Evolutionary conservation across 2,329 filamentous ascomycete genomes (phyloP), one percentile per base, ranked within the genome.

Genomic region (Neophaeococcomyces aloes): DNA sequence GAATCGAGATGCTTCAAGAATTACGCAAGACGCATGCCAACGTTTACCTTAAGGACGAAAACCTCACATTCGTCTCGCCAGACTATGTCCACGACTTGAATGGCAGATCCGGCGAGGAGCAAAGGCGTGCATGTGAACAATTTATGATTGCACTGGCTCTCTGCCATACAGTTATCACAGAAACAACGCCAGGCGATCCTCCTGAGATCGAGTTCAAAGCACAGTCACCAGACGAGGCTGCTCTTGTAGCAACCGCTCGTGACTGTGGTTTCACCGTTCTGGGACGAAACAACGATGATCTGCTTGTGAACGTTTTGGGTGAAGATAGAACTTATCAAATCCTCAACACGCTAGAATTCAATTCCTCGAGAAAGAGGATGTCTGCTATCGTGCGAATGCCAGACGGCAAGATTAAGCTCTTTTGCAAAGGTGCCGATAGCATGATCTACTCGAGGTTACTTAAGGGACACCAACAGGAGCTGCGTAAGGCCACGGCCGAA

Each of bases 391-490:
- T 98, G 39, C 78, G 84, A 46, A 94, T 96, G 87, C 89, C 91
- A 0, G 79, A 96, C 61, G 83, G 84, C 31, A 81, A 75, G 46
- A 95, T 98, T 49, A 73, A 91, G 43, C 73, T 98, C 1, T 94
- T 93, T 65, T 98, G 91, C 71, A 98, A 98, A 67, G 91, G 91
- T 51, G 91, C 91, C 27, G 91, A 98, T 61, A 95, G 86, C 57
- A 83, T 96, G 56, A 96, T 98, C 52, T 98, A 96, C 62, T 88
- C 87, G 6, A 83, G 91, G 4, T 71, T 98, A 48, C 85, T 80
- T 64, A 78, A 76, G 50, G 87, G 88, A 38, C 81, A 94, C 62
- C 91, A 98, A 65, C 72, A 78, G 48, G 83, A 94, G 57, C 74
- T 98, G 42, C 78, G 91, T 49, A 76, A 78, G 55, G 73, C 75